Percentiles rank a stretch among this genome's conserved stretches.
phyloP scores from a whole-genome alignment of 305 asterid species.

The Fraxinus angustifolia region DNA sequence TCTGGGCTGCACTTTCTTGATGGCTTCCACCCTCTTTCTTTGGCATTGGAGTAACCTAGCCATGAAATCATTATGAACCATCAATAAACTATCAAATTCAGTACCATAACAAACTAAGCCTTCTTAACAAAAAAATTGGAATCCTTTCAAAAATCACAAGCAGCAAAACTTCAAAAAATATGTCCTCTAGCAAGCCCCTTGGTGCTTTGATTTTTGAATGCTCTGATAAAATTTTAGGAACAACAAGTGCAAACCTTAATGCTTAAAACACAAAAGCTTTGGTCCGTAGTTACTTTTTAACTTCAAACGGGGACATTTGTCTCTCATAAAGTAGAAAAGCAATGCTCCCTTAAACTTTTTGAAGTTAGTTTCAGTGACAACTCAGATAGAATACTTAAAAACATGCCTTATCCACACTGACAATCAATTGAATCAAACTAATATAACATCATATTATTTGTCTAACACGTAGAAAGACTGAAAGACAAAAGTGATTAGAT shows the following conservation, averaged over 20 bases:
- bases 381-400: constrained; percentile 8
- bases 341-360: background rate
- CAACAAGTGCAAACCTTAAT: constrained; percentile 15
- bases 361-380: constrained; percentile 3
- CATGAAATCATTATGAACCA: constrained; percentile 3
- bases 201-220: background rate
- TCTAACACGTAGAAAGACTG: background rate
- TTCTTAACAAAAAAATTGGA: background rate
- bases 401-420: background rate
- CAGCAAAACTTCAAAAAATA: background rate
- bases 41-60: constrained; percentile 56
- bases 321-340: constrained; percentile 5
- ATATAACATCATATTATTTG: background rate
- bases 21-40: constrained; percentile 37
- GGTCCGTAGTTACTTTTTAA: constrained; percentile 12
- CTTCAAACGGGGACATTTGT: background rate
- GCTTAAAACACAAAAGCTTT: constrained; percentile 24
- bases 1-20: constrained; percentile 24
- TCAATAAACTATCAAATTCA: background rate
- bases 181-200: background rate
- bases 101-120: background rate
- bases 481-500: background rate
- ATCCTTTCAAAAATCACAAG: background rate
- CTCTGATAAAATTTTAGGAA: constrained; percentile 11
- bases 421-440: constrained; percentile 1